phyloP scores from a whole-genome alignment of 495 filamentous ascomycete species.

The Hyaloscypha variabilis region DNA sequence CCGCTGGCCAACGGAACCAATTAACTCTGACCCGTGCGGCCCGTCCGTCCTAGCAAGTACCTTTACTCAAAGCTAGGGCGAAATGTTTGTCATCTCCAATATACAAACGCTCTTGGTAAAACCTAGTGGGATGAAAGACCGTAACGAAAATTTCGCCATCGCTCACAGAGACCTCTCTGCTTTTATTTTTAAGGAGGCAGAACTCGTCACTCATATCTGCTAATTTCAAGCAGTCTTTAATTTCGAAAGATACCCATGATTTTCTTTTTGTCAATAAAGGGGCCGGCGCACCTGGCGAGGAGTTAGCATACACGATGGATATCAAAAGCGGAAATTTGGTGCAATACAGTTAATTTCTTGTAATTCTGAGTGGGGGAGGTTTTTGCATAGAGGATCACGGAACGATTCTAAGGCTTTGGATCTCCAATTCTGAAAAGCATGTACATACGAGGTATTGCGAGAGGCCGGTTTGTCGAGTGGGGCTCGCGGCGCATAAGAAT shows the following conservation, averaged over 20 bases:
- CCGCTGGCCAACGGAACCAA: background rate
- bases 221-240: background rate
- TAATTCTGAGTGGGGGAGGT: background rate
- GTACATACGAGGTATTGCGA: background rate
- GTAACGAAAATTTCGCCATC: background rate
- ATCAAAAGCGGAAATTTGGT: constrained; percentile 7
- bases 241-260: constrained; percentile 13
- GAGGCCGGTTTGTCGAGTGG: too few species aligned
- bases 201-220: background rate
- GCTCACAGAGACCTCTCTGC: background rate
- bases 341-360: background rate
- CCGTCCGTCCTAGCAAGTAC: background rate
- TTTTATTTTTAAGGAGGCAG: background rate
- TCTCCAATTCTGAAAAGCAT: background rate
- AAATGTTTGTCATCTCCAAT: background rate
- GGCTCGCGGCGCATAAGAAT: too few species aligned
- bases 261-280: constrained; percentile 9
- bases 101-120: background rate
- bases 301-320: constrained; percentile 2
- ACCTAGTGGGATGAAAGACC: background rate
- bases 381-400: background rate
- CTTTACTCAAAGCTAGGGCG: background rate
- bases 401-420: background rate
- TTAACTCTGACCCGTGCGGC: background rate
- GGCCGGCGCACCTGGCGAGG: background rate